Conservation (phyloP, 805 yeast genomes). For the Yarrowia sp. region DNA sequence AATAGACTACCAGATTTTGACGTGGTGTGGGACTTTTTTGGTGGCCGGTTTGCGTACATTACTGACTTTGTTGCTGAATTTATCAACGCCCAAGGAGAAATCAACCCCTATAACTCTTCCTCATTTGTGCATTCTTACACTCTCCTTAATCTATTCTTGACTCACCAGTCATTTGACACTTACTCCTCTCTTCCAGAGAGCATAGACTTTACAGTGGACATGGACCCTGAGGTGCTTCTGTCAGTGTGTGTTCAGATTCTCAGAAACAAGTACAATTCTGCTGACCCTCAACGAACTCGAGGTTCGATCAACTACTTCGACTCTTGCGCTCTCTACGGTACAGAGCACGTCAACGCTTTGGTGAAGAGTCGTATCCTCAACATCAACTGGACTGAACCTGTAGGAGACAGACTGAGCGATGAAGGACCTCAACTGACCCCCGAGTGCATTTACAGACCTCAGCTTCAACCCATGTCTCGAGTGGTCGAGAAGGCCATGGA, state of each 20-base stretch:
- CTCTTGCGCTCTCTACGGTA: constrained; percentile 38
- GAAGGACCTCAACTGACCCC: constrained; percentile 18
- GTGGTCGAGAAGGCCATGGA: constrained; percentile 42
- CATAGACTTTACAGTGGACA: constrained; percentile 29
- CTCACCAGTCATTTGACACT: constrained; percentile 31
- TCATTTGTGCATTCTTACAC: constrained; percentile 38
- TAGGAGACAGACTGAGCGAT: constrained; percentile 32
- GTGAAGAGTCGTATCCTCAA: constrained; percentile 39
- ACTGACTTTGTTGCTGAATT: constrained; percentile 42
- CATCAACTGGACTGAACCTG: constrained; percentile 41
- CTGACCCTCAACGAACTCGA: constrained; percentile 3
- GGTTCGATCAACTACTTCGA: constrained; percentile 37
- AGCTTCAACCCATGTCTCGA: constrained; percentile 41
- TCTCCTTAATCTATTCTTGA: constrained; percentile 35
- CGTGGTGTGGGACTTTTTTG: constrained; percentile 42
- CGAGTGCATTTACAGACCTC: constrained; percentile 39
- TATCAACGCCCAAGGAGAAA: constrained; percentile 41
- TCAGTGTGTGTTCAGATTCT: constrained; percentile 29
- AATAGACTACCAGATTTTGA: constrained; percentile 41
- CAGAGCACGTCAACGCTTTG: constrained; percentile 39
- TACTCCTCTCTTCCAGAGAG: constrained; percentile 37
- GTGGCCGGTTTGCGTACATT: constrained; percentile 42
- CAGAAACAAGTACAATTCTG: constrained; percentile 6
- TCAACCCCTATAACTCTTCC: constrained; percentile 39
- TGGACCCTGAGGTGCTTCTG: constrained; percentile 32